Percentiles rank a stretch among this genome's conserved stretches.
Evolutionary conservation across 2,329 filamentous ascomycete genomes (phyloP).

Genomic region (Magnaporthiopsis incrustans): DNA sequence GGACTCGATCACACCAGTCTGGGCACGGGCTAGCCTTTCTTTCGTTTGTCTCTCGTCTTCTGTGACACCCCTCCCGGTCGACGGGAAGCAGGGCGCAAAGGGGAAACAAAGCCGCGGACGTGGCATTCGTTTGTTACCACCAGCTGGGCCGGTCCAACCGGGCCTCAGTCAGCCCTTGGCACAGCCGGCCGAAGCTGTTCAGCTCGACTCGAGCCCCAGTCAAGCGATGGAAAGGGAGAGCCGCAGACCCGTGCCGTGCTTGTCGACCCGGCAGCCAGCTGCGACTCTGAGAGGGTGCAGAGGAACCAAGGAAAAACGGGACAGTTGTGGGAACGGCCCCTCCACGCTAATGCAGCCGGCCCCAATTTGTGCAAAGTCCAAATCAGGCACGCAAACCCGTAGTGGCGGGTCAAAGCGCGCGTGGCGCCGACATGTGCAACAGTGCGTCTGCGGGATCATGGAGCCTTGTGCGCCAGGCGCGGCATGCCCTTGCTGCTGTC

Average conservation of each 20-base stretch:
- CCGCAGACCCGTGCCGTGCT: background rate
- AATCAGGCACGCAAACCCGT: background rate
- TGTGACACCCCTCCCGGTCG: background rate
- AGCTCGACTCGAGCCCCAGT: background rate
- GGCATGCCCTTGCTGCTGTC: background rate
- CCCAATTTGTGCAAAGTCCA: background rate
- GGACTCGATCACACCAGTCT: background rate
- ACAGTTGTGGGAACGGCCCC: background rate
- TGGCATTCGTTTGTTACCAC: background rate
- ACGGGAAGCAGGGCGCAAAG: background rate
- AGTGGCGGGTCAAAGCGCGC: background rate
- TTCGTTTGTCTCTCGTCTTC: background rate
- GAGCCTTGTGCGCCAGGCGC: background rate
- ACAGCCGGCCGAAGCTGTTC: background rate
- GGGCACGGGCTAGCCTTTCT: background rate
- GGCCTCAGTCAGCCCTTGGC: background rate
- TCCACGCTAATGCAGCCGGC: background rate
- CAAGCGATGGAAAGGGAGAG: background rate
- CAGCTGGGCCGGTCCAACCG: background rate
- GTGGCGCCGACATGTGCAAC: background rate
- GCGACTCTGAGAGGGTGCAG: background rate
- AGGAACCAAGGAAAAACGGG: background rate
- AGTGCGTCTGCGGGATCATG: background rate
- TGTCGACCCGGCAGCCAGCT: background rate
- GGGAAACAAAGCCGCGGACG: background rate